These are phyloP conservation scores for Phytophthora ramorum DNA, from an alignment of 352 stramenopile genomes.

Conservation along the genomic window DNA sequence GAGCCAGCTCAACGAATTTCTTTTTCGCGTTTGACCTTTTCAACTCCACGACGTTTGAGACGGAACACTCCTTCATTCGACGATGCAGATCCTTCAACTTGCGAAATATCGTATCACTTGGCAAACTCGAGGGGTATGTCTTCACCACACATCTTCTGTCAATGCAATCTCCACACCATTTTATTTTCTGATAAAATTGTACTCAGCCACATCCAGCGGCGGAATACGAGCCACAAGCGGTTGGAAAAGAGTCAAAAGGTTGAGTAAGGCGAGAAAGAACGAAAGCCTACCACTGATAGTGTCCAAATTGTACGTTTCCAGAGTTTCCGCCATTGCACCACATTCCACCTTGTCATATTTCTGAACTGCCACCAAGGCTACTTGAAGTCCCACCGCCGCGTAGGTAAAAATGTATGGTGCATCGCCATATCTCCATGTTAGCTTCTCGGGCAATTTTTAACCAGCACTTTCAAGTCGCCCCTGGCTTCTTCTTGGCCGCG, in stretches of 20 bases:
- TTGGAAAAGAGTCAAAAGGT: constrained; percentile 36
- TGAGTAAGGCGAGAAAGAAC: constrained; percentile 37
- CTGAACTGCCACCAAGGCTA: constrained; percentile 30
- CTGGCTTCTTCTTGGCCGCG: constrained; percentile 22
- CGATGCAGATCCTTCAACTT: constrained; percentile 14
- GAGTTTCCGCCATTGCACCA: constrained; percentile 30
- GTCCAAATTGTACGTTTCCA: constrained; percentile 32
- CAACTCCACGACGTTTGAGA: constrained; percentile 27
- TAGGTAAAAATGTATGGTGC: constrained; percentile 26
- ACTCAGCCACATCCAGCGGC: constrained; percentile 10
- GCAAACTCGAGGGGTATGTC: constrained; percentile 15
- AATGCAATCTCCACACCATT: constrained; percentile 24
- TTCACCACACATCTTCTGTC: constrained; percentile 20
- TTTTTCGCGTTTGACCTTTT: constrained; percentile 10
- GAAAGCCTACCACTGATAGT: constrained; percentile 20
- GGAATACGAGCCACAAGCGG: constrained; percentile 15
- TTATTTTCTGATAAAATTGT: constrained; percentile 1
- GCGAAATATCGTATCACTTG: constrained; percentile 10
- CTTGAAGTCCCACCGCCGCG: constrained; percentile 1
- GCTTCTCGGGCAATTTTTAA: constrained; percentile 32
- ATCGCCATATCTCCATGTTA: constrained; percentile 32
- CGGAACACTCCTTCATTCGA: constrained; percentile 11
- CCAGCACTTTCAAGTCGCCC: constrained; percentile 12
- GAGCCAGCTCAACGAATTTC: constrained; percentile 14
- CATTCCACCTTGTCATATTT: constrained; percentile 8